Evolutionary conservation across 768 basidiomycete species (phyloP).

Genomic region (Psilocybe tampanensis): DNA sequence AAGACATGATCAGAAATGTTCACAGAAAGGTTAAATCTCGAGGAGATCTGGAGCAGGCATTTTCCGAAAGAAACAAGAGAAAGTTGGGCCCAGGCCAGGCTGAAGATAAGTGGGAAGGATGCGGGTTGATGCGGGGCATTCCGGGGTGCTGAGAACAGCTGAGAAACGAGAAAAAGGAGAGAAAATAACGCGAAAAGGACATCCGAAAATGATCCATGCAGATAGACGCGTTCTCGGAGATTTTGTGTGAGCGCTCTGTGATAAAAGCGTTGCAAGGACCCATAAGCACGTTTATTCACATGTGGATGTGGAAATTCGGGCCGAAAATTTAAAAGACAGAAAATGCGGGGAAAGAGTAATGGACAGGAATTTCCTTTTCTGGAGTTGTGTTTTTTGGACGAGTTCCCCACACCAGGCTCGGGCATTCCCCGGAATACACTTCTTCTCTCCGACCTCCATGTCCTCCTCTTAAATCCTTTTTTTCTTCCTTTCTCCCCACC

Average conservation of each 20-base stretch:
- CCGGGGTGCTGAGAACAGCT: too few species aligned
- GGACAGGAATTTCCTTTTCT: not conserved
- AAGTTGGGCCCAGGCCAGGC: too few species aligned
- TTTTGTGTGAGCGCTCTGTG: not conserved
- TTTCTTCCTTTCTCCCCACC: not conserved
- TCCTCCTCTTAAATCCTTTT: constrained; percentile 6
- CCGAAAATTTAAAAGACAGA: constrained; percentile 10
- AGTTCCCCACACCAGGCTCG: constrained; percentile 11
- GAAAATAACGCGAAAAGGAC: too few species aligned
- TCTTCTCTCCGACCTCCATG: constrained; percentile 3
- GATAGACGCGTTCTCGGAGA: not conserved
- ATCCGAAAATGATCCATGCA: not conserved
- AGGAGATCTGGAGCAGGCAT: not conserved
- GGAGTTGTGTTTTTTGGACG: constrained; percentile 4
- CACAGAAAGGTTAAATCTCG: not conserved
- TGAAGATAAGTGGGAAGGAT: too few species aligned
- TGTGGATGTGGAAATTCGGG: constrained; percentile 10
- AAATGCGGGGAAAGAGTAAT: constrained; percentile 12
- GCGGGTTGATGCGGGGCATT: too few species aligned
- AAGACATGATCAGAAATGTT: not conserved
- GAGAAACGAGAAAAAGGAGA: too few species aligned
- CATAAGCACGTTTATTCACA: constrained; percentile 8
- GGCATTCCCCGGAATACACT: constrained; percentile 14
- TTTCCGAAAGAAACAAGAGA: too few species aligned
- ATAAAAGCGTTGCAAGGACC: not conserved